phyloP scores from a whole-genome alignment of 2,329 filamentous ascomycete genomes.

The Aspergillus vadensis region DNA sequence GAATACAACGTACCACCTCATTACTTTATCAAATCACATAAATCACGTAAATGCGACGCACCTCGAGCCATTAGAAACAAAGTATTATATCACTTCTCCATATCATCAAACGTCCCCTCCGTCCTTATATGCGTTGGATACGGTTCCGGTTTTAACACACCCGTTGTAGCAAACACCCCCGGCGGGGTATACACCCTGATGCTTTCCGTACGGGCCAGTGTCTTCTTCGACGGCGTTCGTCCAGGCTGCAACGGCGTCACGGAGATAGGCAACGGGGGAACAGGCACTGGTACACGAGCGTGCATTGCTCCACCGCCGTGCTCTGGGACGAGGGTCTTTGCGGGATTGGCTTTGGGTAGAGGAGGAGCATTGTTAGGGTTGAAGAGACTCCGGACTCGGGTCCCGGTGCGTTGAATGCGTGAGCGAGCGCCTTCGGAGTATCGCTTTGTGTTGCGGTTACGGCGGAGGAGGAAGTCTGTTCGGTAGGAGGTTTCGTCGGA shows the following conservation, averaged over 20 bases:
- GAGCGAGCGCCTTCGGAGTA: slow-evolving; percentile 32
- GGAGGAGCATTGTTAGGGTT: slow-evolving; percentile 16
- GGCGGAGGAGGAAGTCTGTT: slow-evolving; percentile 47
- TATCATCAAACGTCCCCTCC: slow-evolving; percentile 23
- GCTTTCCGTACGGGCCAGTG: slow-evolving; percentile 44
- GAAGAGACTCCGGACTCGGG: slow-evolving; percentile 43
- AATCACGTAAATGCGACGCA: too few species aligned
- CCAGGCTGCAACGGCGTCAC: slow-evolving; percentile 10
- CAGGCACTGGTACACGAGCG: neutral
- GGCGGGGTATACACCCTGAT: slow-evolving; percentile 51
- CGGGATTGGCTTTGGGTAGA: neutral
- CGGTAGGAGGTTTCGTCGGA: slow-evolving; percentile 45
- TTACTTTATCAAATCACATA: too few species aligned
- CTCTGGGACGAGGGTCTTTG: neutral
- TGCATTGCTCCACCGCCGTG: neutral
- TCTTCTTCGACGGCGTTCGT: slow-evolving; percentile 25
- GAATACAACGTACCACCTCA: neutral
- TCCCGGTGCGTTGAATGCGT: slow-evolving; percentile 37
- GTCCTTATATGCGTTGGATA: slow-evolving; percentile 33
- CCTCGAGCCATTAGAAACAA: neutral
- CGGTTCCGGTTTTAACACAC: slow-evolving; percentile 30
- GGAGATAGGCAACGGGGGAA: slow-evolving; percentile 21
- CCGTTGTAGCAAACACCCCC: slow-evolving; percentile 31
- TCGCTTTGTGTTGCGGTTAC: slow-evolving; percentile 22
- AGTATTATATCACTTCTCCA: neutral